Conservation (phyloP, 352 stramenopile species). For the Thalassiosira oceanica region DNA sequence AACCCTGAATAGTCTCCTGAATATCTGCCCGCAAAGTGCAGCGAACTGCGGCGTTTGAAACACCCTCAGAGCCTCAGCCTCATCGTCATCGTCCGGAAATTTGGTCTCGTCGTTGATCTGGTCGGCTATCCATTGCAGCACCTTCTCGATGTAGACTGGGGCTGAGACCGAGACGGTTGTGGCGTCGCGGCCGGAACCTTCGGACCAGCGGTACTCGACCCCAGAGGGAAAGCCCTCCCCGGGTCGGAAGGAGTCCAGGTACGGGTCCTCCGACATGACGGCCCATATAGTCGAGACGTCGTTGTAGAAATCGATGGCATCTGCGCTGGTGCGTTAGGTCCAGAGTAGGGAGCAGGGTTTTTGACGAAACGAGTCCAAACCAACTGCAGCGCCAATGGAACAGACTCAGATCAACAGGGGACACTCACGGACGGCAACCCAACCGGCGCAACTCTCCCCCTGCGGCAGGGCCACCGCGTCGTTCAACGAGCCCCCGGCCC, state of each 20-base stretch:
- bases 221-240: conserved; percentile 78
- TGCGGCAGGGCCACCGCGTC: conserved; percentile 74
- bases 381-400: no score
- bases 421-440: conserved; percentile 79
- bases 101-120: conserved; percentile 82
- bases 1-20: conserved; percentile 93
- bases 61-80: conserved; percentile 68
- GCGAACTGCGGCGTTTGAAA: conserved; percentile 80
- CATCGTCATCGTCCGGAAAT: conserved; percentile 81
- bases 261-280: conserved; percentile 80
- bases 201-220: conserved; percentile 78
- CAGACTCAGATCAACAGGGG: no score
- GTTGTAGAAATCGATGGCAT: conserved; percentile 83
- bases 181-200: conserved; percentile 47
- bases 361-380: no score
- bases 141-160: conserved; percentile 79
- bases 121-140: conserved; percentile 78
- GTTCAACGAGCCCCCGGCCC: conserved; percentile 74
- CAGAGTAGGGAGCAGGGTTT: no score
- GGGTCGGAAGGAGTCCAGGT: conserved; percentile 73
- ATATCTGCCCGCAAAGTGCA: conserved; percentile 85
- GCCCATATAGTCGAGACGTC: conserved; percentile 80
- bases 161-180: conserved; percentile 66
- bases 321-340: no score
- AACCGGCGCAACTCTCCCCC: conserved; percentile 77